Evolutionary conservation across 305 asterid species (phyloP), one percentile per base, ranked within the genome.

Genomic region (Plantago coronopus): DNA sequence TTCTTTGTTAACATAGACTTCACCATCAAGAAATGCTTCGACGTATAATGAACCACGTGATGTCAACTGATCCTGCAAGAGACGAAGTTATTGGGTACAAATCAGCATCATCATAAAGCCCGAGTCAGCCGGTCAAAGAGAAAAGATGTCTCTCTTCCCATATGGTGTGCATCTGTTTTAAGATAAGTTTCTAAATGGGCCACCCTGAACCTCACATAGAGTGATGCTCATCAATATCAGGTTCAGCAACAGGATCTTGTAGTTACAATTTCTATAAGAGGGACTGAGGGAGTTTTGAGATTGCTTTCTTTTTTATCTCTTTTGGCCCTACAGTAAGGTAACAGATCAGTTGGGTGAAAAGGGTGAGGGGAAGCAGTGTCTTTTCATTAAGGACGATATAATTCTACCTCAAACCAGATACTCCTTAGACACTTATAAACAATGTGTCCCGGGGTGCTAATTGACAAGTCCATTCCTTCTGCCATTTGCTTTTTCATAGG

Each of bases 331-430:
- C 12, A 37, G 29, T 46, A 74, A 59, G 65, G 49, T 58, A 54
- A 59, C 48, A 70, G 53, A 29, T 62, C 45, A 57, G 63, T 57
- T 54, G 42, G 61, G 37, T 66, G 59, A 59, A 60, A 66, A 63
- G 49, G 27, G 56, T 45, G 37, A 13, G 27, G 54, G 8, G 23
- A 47, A 34, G 55, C 23, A 37, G 37, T 43, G 62, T 49, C 17
- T 73, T 76, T 64, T 43, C 78, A 57, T 45, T 46, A 44, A 67
- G 63, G 75, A 72, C 22, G 47, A 69, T 47, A 40, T 59, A 62
- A 68, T 57, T 68, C 61, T 77, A 93, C 99, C 96, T 93, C 84
- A 76, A 73, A 78, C 94, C 87, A 89, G 67, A 85, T 71, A 73
- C 82, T 80, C 79, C 66, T 79, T 65, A 93, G 69, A 67, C 83